Percentiles rank a stretch among this genome's conserved stretches.
phyloP scores from a whole-genome alignment of 2,329 filamentous ascomycete species.

The Diaporthe helianthi region DNA sequence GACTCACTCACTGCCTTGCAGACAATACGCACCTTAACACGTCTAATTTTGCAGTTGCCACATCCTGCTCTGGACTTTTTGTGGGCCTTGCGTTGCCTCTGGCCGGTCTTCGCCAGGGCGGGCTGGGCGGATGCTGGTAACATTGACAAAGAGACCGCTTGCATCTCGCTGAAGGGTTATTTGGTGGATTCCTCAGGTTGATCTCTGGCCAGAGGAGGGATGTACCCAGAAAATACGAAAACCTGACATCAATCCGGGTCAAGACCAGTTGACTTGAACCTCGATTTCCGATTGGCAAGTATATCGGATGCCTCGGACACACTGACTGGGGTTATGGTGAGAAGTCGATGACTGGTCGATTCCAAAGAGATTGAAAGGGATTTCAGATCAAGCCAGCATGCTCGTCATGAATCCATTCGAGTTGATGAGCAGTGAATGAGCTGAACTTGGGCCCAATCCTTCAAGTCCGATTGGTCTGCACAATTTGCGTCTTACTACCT shows the following conservation, averaged over 20 bases:
- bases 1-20: neutral
- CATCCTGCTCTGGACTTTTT: constrained; percentile 62
- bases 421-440: neutral
- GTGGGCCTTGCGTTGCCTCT: constrained; percentile 49
- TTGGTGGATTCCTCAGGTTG: neutral
- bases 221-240: no score
- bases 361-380: neutral
- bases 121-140: neutral
- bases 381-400: neutral
- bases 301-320: no score
- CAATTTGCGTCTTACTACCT: neutral
- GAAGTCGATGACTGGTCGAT: neutral
- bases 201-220: no score
- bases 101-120: neutral
- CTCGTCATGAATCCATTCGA: neutral
- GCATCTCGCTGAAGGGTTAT: neutral
- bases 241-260: neutral
- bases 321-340: no score
- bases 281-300: neutral
- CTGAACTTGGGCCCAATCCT: neutral
- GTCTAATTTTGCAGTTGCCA: constrained; percentile 62
- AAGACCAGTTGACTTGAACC: no score
- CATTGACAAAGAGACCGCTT: neutral
- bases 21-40: constrained; percentile 54
- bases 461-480: neutral